phyloP scores from a whole-genome alignment of 176 grass and related monocot species.

The Cenchrus americanus region DNA sequence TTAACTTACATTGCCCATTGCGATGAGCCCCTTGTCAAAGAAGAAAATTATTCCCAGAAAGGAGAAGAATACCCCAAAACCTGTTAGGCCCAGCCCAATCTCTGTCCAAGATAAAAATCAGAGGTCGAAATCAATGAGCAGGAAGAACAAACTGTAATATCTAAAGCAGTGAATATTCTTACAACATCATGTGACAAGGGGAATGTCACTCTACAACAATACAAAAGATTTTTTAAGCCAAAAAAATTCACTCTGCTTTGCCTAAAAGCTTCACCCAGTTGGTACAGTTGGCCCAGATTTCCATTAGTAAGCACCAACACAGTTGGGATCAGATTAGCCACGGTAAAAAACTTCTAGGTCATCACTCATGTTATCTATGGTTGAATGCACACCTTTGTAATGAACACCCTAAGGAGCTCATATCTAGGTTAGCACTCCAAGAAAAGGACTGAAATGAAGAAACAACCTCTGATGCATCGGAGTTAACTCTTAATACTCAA shows the following conservation, averaged over 20 bases:
- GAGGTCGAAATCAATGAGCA: slow-evolving; percentile 16
- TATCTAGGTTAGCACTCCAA: no score
- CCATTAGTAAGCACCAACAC: background rate
- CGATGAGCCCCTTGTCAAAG: slow-evolving; percentile 93
- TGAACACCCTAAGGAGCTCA: background rate
- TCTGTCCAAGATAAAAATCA: slow-evolving; percentile 55
- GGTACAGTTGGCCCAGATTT: background rate
- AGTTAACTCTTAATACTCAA: background rate
- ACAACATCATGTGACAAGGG: slow-evolving; percentile 3
- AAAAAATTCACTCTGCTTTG: background rate
- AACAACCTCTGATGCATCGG: background rate
- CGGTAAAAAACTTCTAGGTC: background rate
- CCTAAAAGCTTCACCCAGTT: slow-evolving; percentile 17
- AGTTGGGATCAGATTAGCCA: background rate
- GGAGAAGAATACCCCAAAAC: slow-evolving; percentile 97
- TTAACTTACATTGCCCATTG: slow-evolving; percentile 91
- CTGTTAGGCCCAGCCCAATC: slow-evolving; percentile 90
- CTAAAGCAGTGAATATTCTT: slow-evolving; percentile 20
- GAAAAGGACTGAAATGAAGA: background rate
- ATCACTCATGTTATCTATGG: background rate
- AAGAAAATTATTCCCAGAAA: slow-evolving; percentile 93
- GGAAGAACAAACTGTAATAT: slow-evolving; percentile 32
- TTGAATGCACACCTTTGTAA: background rate
- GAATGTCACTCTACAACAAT: background rate
- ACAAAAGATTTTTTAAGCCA: background rate